Evolutionary conservation across 441 rosid genomes (phyloP).

Genomic region (Populus hybrid): DNA sequence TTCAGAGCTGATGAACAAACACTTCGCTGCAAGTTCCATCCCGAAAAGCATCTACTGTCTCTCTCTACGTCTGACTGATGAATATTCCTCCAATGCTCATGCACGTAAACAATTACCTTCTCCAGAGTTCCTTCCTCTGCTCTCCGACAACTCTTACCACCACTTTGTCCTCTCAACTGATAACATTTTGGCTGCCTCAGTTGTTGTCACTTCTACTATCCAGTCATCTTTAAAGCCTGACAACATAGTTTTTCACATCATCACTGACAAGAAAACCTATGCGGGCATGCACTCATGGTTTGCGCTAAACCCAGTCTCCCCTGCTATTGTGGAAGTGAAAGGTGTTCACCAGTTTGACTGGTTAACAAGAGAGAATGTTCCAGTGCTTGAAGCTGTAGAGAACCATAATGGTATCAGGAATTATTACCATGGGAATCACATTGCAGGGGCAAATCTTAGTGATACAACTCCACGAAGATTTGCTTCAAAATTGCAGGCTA

Average conservation of each 20-base stretch:
- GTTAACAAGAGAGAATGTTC: conserved; percentile 98
- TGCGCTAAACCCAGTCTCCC: conserved; percentile 80
- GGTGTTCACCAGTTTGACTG: conserved; percentile 99
- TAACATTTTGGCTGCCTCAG: conserved; percentile 97
- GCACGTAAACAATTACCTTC: conserved; percentile 98
- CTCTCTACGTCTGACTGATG: conserved; percentile 87
- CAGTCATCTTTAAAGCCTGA: conserved; percentile 83
- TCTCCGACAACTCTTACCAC: conserved; percentile 84
- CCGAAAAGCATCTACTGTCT: conserved; percentile 98
- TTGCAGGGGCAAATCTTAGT: conserved; percentile 82
- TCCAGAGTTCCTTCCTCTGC: conserved; percentile 90
- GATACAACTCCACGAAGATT: conserved; percentile 78
- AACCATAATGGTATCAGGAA: conserved; percentile 73
- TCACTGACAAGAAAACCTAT: conserved; percentile 98
- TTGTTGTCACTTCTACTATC: conserved; percentile 84
- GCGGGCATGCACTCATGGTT: conserved; percentile 99
- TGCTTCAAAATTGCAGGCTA: conserved; percentile 93
- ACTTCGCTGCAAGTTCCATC: conserved; percentile 96
- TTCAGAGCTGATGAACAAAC: conserved; percentile 92
- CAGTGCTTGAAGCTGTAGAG: conserved; percentile 98
- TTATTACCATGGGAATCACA: conserved; percentile 94
- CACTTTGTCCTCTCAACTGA: conserved; percentile 90
- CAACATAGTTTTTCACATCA: conserved; percentile 90
- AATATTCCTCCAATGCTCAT: conserved; percentile 96
- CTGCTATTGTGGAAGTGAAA: conserved; percentile 92